A percentile compares a stretch with the other conserved stretches of the same genome.
These are phyloP conservation scores for Musa schizocarpa DNA, from an alignment of 176 grass and related monocot genomes.

Conservation along the genomic window DNA sequence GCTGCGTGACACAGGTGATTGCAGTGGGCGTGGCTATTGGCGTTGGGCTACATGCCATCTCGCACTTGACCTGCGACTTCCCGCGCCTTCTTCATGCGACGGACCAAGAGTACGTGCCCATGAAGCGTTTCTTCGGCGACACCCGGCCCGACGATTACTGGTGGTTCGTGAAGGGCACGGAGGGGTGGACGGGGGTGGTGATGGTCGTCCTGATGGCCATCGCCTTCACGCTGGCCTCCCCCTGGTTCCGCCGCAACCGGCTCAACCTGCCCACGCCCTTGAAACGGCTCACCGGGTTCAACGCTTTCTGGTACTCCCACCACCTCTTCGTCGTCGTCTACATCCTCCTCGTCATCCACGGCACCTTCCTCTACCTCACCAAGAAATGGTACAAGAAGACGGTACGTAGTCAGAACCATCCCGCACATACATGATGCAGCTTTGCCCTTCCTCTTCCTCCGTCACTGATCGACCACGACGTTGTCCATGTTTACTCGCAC, in stretches of 20 bases:
- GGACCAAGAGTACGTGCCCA: slow-evolving; percentile 48
- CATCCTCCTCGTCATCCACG: slow-evolving; percentile 62
- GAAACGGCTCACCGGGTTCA: slow-evolving; percentile 76
- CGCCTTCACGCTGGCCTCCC: slow-evolving; percentile 63
- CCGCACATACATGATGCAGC: not conserved
- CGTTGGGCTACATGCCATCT: slow-evolving; percentile 55
- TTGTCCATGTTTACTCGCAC: not conserved
- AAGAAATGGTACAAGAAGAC: slow-evolving; percentile 88
- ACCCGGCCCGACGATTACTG: slow-evolving; percentile 62
- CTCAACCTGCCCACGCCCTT: slow-evolving; percentile 61
- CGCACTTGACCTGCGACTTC: slow-evolving; percentile 91
- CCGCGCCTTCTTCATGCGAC: slow-evolving; percentile 61
- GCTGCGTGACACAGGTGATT: slow-evolving; percentile 44
- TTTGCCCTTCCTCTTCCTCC: not conserved
- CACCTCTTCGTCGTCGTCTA: slow-evolving; percentile 88
- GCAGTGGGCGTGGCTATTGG: slow-evolving; percentile 65
- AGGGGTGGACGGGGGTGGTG: slow-evolving; percentile 74
- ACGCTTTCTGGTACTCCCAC: slow-evolving; percentile 92
- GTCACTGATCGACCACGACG: not conserved
- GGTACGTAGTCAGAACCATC: slow-evolving; percentile 26
- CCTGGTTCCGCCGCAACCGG: slow-evolving; percentile 81
- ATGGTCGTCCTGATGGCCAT: slow-evolving; percentile 82
- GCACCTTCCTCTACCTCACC: slow-evolving; percentile 58
- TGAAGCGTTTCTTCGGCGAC: slow-evolving; percentile 77
- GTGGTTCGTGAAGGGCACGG: slow-evolving; percentile 96